Base-by-base conservation (phyloP, 805 yeast species). In the Candida dajiaensis region DNA sequence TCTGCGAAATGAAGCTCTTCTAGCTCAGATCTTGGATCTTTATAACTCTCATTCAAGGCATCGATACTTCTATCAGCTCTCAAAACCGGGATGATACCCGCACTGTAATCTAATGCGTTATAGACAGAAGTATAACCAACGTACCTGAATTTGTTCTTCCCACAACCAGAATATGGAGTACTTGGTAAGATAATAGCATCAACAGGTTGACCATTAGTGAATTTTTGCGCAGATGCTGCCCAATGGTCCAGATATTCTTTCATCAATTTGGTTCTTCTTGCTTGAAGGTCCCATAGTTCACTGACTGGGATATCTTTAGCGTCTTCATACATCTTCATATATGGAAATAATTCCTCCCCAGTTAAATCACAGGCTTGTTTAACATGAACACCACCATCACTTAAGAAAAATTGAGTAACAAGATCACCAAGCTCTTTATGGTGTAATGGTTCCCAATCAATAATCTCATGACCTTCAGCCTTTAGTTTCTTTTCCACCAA, bases 1-100 rank as follows among this genome's bases (percentile, higher is more conserved):
- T 70, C 59, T 26, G 65, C 61, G 52, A 70, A 71, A 35, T 76
- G 71, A 20, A 64, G 69, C 39, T 62, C 54, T 43, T 80, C 85
- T 3, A 69, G 57, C 2, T 67, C 69, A 55, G 69, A 73, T 53
- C 66, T 58, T 40, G 68, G 63, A 12, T 52, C 50, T 6, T 49
- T 53, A 37, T 67, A 70, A 23, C 48, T 55, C 0, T 49, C 48
- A 49, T 74, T 78, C 25, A 67, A 45, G 5, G 45, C 49, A 51
- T 76, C 80, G 10, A 68, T 46, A 3, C 47, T 40, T 42, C 66
- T 56, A 59, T 80, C 81, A 2, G 78, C 85, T 49, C 70, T 67
- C 3, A 81, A 71, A 4, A 81, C 80, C 0, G 88, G 89, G 29
- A 83, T 54, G 2, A 74, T 72, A 40, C 80, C 81, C 44, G 76